Conservation (phyloP, 306 rosid species). For the Aeschynomene evenia region DNA sequence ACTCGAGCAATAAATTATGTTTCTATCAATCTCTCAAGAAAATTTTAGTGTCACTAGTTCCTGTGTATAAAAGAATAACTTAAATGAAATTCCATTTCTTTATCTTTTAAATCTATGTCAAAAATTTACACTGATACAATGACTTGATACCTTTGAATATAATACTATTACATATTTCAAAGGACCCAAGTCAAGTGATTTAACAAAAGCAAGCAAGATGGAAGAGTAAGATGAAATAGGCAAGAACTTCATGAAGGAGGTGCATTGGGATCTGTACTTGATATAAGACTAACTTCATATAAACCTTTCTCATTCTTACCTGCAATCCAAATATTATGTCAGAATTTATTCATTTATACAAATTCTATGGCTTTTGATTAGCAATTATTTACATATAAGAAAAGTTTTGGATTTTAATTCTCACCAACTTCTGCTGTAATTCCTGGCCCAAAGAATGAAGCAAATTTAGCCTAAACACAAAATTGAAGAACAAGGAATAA, state of each 20-base stretch:
- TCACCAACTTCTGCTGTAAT: slow-evolving; percentile 91
- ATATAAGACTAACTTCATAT: slow-evolving; percentile 79
- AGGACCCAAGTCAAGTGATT: slow-evolving; percentile 38
- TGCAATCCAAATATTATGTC: slow-evolving; percentile 46
- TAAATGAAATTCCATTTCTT: slow-evolving; percentile 16
- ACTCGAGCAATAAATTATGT: background rate
- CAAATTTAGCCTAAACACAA: slow-evolving; percentile 67
- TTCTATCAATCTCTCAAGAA: background rate
- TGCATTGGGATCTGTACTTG: slow-evolving; percentile 48
- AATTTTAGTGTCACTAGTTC: background rate
- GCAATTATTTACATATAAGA: background rate
- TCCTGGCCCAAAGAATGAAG: slow-evolving; percentile 97
- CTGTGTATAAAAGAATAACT: background rate
- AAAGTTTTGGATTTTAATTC: slow-evolving; percentile 22
- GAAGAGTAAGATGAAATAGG: slow-evolving; percentile 32
- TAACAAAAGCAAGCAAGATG: slow-evolving; percentile 29
- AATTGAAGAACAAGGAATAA: slow-evolving; percentile 17
- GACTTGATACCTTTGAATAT: slow-evolving; percentile 34
- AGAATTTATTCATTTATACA: slow-evolving; percentile 17
- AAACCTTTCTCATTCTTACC: slow-evolving; percentile 66
- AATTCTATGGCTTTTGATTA: background rate
- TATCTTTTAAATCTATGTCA: slow-evolving; percentile 30
- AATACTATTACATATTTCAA: slow-evolving; percentile 39
- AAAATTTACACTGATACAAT: slow-evolving; percentile 35
- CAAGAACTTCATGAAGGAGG: slow-evolving; percentile 36